Evolutionary conservation across 805 yeast genomes (phyloP), one percentile per base, ranked within the genome.

Genomic region (Barnettozyma californica): DNA sequence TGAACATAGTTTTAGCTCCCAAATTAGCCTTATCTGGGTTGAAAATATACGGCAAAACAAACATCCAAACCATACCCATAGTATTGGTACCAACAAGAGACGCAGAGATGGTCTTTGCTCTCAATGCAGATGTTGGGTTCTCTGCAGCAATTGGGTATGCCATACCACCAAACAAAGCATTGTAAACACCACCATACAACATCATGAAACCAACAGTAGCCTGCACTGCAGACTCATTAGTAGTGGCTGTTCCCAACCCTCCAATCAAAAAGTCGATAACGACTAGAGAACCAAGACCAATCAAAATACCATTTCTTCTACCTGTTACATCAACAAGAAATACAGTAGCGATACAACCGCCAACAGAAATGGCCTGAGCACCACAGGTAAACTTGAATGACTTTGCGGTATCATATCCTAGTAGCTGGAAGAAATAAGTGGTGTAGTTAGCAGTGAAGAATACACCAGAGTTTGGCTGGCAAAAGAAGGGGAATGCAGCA

Each of bases 341-440:
- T 61, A 64, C 58, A 4, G 68, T 59, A 19, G 52, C 49, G 14
- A 67, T 38, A 53, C 63, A 58, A 10, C 70, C 68, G 13, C 44
- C 43, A 9, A 66, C 45, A 5, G 70, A 59, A 18, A 67, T 51
- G 8, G 61, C 54, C 49, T 65, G 66, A 16, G 63, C 60, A 37
- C 67, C 69, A 51, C 60, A 53, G 3, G 58, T 68, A 26, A 68
- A 69, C 35, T 39, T 29, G 60, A 71, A 76, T 3, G 78, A 63
- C 57, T 65, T 68, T 23, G 65, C 55, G 13, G 66, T 59, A 9
- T 69, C 60, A 58, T 71, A 68, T 43, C 81, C 81, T 29, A 77
- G 74, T 45, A 73, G 69, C 45, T 63, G 60, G 55, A 69, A 76
- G 58, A 70, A 74, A 54, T 73, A 75, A n/a, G 81, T 69, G 9